Percentiles rank a stretch among this genome's conserved stretches.
Conservation (phyloP, 2,329 filamentous ascomycete genomes). For the Scedosporium boydii region DNA sequence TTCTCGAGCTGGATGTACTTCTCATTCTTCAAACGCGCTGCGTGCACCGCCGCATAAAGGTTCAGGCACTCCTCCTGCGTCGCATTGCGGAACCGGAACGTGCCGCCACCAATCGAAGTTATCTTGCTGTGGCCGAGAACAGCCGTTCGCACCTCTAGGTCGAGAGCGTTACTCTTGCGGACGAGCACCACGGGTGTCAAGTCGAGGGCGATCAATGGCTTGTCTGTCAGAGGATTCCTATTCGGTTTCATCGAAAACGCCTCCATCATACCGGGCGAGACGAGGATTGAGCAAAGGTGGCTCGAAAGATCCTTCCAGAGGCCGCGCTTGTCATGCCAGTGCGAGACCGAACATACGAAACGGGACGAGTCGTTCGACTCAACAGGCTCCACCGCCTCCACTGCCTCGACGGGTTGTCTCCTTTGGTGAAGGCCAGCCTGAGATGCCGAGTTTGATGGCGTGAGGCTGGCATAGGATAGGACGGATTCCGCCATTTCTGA, state of each 20-base stretch:
- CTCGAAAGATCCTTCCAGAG: constrained; percentile 49
- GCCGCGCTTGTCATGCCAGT: constrained; percentile 52
- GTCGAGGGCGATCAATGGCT: constrained; percentile 61
- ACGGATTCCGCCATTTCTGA: constrained; percentile 24
- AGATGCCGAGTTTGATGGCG: constrained; percentile 74
- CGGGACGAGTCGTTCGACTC: constrained; percentile 28
- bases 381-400: constrained; percentile 30
- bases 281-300: constrained; percentile 43
- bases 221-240: constrained; percentile 19
- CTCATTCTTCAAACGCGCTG: constrained; percentile 82
- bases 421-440: constrained; percentile 43
- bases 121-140: constrained; percentile 65
- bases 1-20: constrained; percentile 66
- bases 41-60: constrained; percentile 80
- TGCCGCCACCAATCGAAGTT: constrained; percentile 50
- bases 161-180: constrained; percentile 80
- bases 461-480: constrained; percentile 51
- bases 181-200: constrained; percentile 87
- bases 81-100: constrained; percentile 83
- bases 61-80: constrained; percentile 68
- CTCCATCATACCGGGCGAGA: constrained; percentile 50
- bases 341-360: constrained; percentile 47
- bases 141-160: constrained; percentile 87
- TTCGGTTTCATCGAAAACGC: constrained; percentile 25
- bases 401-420: background rate